A percentile compares a stretch with the other conserved stretches of the same genome.
These are phyloP conservation scores for Aspergillus pseudotamarii DNA, from an alignment of 2,329 filamentous ascomycete genomes.

Conservation along the genomic window DNA sequence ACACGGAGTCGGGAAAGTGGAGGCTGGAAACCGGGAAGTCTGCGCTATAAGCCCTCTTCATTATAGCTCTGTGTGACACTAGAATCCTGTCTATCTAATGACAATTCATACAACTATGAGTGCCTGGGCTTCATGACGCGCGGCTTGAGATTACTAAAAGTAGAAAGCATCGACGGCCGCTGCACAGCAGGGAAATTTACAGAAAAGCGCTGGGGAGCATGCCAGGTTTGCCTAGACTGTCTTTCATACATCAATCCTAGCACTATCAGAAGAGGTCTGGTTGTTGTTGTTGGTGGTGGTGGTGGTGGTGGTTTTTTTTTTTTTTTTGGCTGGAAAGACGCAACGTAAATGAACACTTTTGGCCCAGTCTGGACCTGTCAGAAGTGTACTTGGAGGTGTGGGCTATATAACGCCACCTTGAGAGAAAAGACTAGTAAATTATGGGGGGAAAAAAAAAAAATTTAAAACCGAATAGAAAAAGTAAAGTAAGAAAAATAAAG, in stretches of 20 bases:
- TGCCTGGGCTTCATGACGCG: neutral
- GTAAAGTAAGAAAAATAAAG: no score
- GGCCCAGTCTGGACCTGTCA: neutral
- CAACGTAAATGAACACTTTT: neutral
- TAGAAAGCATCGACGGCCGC: neutral
- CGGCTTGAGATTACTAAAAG: neutral
- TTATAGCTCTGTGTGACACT: slow-evolving; percentile 1
- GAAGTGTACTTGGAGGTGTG: neutral
- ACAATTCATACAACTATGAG: neutral
- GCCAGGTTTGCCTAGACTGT: neutral
- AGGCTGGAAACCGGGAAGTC: slow-evolving; percentile 31
- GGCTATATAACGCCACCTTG: neutral
- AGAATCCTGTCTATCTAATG: neutral
- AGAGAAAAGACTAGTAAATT: neutral
- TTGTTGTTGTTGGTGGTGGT: no score
- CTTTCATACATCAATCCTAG: neutral
- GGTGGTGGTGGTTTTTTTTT: no score
- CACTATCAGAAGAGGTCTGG: neutral
- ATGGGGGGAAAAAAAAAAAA: no score
- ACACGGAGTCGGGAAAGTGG: slow-evolving; percentile 34
- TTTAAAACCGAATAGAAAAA: neutral
- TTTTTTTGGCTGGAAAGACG: neutral
- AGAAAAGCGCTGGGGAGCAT: neutral
- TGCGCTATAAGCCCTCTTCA: slow-evolving; percentile 29
- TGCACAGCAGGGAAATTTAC: neutral